These are phyloP conservation scores for Talaromyces borbonicus DNA, from an alignment of 495 filamentous ascomycete species.

Conservation along the genomic window DNA sequence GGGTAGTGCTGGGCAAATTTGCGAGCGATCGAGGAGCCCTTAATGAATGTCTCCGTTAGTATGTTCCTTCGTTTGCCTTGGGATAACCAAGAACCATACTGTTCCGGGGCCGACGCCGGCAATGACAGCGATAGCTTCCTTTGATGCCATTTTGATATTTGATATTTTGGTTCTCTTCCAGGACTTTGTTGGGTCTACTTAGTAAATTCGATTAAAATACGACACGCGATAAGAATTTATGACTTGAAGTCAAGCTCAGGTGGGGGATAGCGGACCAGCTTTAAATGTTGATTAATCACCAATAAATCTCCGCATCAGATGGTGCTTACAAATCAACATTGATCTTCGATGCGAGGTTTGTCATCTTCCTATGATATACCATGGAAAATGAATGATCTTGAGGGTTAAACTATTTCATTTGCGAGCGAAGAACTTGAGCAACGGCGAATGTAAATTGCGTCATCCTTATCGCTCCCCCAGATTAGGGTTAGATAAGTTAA, in stretches of 20 bases:
- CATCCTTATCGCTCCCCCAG: too few relatives aligned
- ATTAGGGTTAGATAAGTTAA: too few relatives aligned
- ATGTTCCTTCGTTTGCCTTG: not conserved
- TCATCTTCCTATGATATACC: too few relatives aligned
- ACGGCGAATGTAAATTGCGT: too few relatives aligned
- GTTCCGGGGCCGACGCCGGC: constrained; percentile 70
- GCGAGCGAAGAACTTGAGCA: too few relatives aligned
- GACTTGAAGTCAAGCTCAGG: not conserved
- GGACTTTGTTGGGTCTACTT: not conserved
- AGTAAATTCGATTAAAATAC: too few relatives aligned
- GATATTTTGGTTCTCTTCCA: not conserved
- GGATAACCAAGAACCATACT: constrained; percentile 26
- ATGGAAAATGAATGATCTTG: too few relatives aligned
- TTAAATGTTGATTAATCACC: too few relatives aligned
- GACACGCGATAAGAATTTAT: too few relatives aligned
- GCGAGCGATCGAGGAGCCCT: constrained; percentile 52
- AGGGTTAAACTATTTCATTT: too few relatives aligned
- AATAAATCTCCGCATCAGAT: too few relatives aligned
- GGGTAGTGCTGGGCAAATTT: constrained; percentile 65
- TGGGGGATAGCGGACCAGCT: not conserved
- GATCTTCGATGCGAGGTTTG: too few relatives aligned
- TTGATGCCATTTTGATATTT: constrained; percentile 10
- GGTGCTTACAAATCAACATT: constrained; percentile 4
- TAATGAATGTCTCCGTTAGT: not conserved
- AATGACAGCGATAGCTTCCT: constrained; percentile 53